Evolutionary conservation across 306 rosid species (phyloP), one percentile per base, ranked within the genome.

Genomic region (Prunus mongolica): DNA sequence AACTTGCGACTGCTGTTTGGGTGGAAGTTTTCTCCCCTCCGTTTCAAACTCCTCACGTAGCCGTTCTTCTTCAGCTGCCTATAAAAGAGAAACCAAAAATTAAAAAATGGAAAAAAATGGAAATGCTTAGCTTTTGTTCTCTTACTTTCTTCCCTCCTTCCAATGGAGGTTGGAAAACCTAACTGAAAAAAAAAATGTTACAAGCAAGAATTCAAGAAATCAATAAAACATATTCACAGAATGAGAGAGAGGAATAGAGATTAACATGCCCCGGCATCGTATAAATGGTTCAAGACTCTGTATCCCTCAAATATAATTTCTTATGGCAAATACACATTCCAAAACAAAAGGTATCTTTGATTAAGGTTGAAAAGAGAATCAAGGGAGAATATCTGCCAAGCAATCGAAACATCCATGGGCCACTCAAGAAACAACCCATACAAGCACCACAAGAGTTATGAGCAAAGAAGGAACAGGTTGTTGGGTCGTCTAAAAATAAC

Each of bases 1-100:
- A 78, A 73, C 72, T 80, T 91, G 93, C 0, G 93, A 90, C 67
- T 82, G 84, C 65, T 78, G 85, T 82, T 96, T 91, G 14, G 93
- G 94, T 71, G 99, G 98, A 86, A 96, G 98, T 80, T 89, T 96
- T 75, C 99, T 91, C 22, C 99, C 99, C 91, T 92, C 98, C 73
- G 57, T 86, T 88, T 92, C 99, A 73, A 96, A 96, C 79, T 96
- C 99, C 80, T 89, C 88, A 75, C 99, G 87, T 18, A 96, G 80
- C 78, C 90, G 88, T 78, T 86, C 87, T 84, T 96, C 99, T 87
- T 96, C 99, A 74, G 90, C 82, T 55, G 93, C 97, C 99, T 96
- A 76, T 70, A 85, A 51, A 75, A 61, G 22, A 46, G 12, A 67
- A 65, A 72, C 16, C 83, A 66, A 18, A 78, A 57, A 15, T 3